phyloP scores from a whole-genome alignment of 2,329 filamentous ascomycete species.

The Aureobasidium sp. region DNA sequence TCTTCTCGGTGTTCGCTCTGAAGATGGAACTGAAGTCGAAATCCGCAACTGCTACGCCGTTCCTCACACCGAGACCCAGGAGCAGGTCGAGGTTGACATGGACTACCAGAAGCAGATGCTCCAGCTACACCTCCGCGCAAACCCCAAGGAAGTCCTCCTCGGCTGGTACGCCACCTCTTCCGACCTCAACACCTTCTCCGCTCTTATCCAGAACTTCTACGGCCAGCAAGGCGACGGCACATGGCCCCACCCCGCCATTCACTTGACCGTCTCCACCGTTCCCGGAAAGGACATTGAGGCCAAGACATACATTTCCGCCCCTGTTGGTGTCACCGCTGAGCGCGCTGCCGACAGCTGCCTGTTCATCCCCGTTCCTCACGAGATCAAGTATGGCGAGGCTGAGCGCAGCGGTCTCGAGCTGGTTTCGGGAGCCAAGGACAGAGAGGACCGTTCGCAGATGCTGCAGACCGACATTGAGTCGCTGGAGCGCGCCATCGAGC shows the following conservation, averaged over 20 bases:
- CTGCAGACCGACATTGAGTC: constrained; percentile 85
- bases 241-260: constrained; percentile 93
- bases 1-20: constrained; percentile 82
- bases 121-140: constrained; percentile 83
- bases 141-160: constrained; percentile 86
- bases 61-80: constrained; percentile 94
- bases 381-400: constrained; percentile 79
- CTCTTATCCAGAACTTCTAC: constrained; percentile 99
- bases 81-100: constrained; percentile 99
- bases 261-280: constrained; percentile 88
- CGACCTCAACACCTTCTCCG: constrained; percentile 97
- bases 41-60: constrained; percentile 96
- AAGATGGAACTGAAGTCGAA: constrained; percentile 95
- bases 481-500: constrained; percentile 76
- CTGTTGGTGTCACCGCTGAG: constrained; percentile 90
- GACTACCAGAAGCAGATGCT: constrained; percentile 99
- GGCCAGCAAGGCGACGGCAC: constrained; percentile 93
- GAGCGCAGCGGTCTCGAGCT: constrained; percentile 74
- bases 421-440: constrained; percentile 73
- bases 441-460: constrained; percentile 64
- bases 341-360: constrained; percentile 92
- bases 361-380: constrained; percentile 95
- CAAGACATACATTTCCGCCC: constrained; percentile 88
- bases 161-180: constrained; percentile 98
- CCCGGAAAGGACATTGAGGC: constrained; percentile 84